phyloP scores from a whole-genome alignment of 306 rosid species.

The Glycyrrhiza uralensis region DNA sequence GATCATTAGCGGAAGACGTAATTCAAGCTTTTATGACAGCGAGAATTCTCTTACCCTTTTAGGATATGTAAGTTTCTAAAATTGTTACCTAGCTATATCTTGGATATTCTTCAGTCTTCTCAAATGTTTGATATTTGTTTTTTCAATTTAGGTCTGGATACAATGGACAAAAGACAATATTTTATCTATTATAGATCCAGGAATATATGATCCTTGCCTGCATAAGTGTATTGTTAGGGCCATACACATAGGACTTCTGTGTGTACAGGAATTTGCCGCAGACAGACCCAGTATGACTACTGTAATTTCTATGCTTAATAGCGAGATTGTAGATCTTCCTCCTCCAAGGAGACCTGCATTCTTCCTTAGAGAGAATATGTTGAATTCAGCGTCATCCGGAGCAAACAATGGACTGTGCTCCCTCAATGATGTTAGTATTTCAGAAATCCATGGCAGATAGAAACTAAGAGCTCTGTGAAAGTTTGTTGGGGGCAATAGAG shows the following conservation, averaged over 20 bases:
- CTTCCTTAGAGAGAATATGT: not conserved
- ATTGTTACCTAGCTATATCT: not conserved
- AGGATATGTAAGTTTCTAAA: slow-evolving; percentile 22
- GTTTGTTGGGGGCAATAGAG: not conserved
- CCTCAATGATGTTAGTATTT: not conserved
- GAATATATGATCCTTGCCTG: not conserved
- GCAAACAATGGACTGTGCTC: not conserved
- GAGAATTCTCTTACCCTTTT: slow-evolving; percentile 6
- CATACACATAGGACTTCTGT: slow-evolving; percentile 24
- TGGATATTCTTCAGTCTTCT: no score
- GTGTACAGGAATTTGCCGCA: slow-evolving; percentile 17
- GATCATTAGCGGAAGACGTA: slow-evolving; percentile 24
- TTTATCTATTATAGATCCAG: slow-evolving; percentile 15
- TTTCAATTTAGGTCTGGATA: slow-evolving; percentile 28
- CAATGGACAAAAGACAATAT: slow-evolving; percentile 13
- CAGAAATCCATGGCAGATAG: slow-evolving; percentile 21
- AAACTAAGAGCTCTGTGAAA: not conserved
- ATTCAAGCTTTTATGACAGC: slow-evolving; percentile 4
- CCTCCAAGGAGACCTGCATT: slow-evolving; percentile 22
- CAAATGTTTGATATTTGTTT: not conserved
- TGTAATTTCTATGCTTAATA: slow-evolving; percentile 18
- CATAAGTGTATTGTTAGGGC: not conserved
- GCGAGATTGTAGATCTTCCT: slow-evolving; percentile 16
- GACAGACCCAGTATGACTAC: slow-evolving; percentile 22
- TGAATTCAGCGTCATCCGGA: not conserved